phyloP scores from a whole-genome alignment of 495 filamentous ascomycete genomes.

The Podospora pseudopauciseta region DNA sequence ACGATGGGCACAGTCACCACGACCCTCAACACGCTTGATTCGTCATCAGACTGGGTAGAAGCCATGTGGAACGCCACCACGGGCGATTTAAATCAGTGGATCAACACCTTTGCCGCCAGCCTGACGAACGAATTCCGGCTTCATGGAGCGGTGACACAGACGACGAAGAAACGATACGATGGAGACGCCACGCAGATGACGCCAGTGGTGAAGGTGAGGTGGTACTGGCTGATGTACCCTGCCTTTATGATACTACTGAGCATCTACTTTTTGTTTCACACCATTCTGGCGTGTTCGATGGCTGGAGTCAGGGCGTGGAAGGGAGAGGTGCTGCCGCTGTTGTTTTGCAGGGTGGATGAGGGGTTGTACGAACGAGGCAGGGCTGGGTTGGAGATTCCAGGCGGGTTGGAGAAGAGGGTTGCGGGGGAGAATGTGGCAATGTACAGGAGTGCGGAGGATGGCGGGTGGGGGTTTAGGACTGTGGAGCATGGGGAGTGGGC shows the following conservation, averaged over 20 bases:
- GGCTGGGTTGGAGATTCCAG: slow-evolving; percentile 37
- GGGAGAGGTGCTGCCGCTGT: slow-evolving; percentile 36
- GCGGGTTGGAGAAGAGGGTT: slow-evolving; percentile 32
- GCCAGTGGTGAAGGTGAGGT: slow-evolving; percentile 35
- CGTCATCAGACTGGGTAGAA: slow-evolving; percentile 41
- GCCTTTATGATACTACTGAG: slow-evolving; percentile 32
- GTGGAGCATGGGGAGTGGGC: not conserved
- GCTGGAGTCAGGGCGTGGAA: slow-evolving; percentile 39
- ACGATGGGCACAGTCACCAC: slow-evolving; percentile 30
- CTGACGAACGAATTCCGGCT: slow-evolving; percentile 35
- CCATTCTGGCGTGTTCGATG: slow-evolving; percentile 31
- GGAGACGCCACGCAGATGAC: slow-evolving; percentile 31
- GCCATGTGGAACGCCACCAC: slow-evolving; percentile 34
- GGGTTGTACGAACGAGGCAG: slow-evolving; percentile 31
- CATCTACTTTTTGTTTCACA: slow-evolving; percentile 35
- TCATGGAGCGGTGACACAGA: slow-evolving; percentile 22
- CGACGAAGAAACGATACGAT: slow-evolving; percentile 18
- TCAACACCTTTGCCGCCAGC: slow-evolving; percentile 29
- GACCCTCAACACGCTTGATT: slow-evolving; percentile 23
- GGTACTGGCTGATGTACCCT: slow-evolving; percentile 40
- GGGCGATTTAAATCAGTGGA: slow-evolving; percentile 28
- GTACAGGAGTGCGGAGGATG: slow-evolving; percentile 17
- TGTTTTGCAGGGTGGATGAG: slow-evolving; percentile 37
- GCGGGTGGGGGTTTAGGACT: slow-evolving; percentile 20
- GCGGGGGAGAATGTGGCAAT: slow-evolving; percentile 33